Evolutionary conservation across 352 stramenopile genomes (phyloP), one percentile per base, ranked within the genome.

Genomic region (Phytopythium helicoides): DNA sequence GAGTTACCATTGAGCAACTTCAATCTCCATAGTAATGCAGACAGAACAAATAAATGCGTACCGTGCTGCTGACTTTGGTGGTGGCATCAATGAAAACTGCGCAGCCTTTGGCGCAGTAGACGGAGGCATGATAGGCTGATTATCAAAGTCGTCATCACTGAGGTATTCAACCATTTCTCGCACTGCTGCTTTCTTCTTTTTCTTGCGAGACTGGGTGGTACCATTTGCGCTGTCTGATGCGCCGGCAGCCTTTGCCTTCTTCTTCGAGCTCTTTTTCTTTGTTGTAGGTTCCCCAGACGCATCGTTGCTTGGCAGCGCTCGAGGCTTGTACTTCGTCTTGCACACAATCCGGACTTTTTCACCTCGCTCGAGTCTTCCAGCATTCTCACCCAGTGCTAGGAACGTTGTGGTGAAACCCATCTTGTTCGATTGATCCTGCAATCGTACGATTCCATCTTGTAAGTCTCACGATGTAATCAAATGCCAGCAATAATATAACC

Each of bases 351-450:
- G 64, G 49, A 95, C 81, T 38, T 68, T 66, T 58, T 93, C 85
- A 9, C 85, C 85, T 54, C 70, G 66, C 34, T 67, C 38, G 14
- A 95, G 67, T 21, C 73, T 67, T 34, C 68, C 59, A 14, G 82
- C 64, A 41, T 91, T 71, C 2, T 64, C 58, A 9, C 85, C 85
- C 7, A 74, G 39, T 8, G 67, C 75, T n/a, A 95, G 37, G 51
- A 95, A 87, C 12, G 84, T 95, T 19, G 85, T 89, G 1, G 82
- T 93, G 54, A 93, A 95, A 0, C 85, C 85, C 62, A 81, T 92
- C 18, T 62, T 68, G 48, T 95, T 95, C 8, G 65, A 81, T 70
- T 92, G 74, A 49, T 95, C 85, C 77, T 90, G 48, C 3, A 48
- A 37, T 16, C 25, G 28, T 25, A 15, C 37, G 25, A 28, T 12